A percentile compares a stretch with the other conserved stretches of the same genome.
These are phyloP conservation scores for Yarrowia sp. DNA, from an alignment of 805 yeast genomes.

Conservation along the genomic window DNA sequence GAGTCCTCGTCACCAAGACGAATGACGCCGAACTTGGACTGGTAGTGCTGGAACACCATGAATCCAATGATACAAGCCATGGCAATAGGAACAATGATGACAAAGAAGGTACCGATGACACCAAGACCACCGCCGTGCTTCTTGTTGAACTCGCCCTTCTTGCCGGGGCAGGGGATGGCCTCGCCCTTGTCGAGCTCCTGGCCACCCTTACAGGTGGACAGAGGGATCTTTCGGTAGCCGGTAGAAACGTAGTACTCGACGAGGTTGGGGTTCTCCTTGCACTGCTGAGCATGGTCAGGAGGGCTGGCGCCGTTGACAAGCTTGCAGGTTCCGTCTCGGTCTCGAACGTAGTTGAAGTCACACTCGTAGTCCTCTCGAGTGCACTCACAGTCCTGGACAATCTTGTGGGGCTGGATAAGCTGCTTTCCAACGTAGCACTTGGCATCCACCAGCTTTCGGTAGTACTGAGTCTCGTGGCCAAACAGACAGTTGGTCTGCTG, in stretches of 20 bases:
- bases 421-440: constrained; percentile 55
- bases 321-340: constrained; percentile 78
- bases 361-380: constrained; percentile 88
- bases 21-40: constrained; percentile 81
- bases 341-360: constrained; percentile 77
- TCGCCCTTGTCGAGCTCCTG: constrained; percentile 61
- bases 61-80: constrained; percentile 55
- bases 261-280: constrained; percentile 51
- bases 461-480: constrained; percentile 64
- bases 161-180: constrained; percentile 85
- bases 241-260: constrained; percentile 83
- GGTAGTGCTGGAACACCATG: constrained; percentile 78
- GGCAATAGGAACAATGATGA: constrained; percentile 57
- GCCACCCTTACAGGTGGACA: constrained; percentile 86
- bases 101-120: constrained; percentile 44
- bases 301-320: constrained; percentile 73
- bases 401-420: constrained; percentile 50
- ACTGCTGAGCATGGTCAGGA: constrained; percentile 58
- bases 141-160: constrained; percentile 57
- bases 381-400: constrained; percentile 72
- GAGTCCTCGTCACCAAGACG: constrained; percentile 65
- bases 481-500: constrained; percentile 54
- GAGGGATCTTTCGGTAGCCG: constrained; percentile 84
- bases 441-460: constrained; percentile 55
- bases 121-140: constrained; percentile 56